Percentiles rank a stretch among this genome's conserved stretches.
phyloP scores from a whole-genome alignment of 2,329 filamentous ascomycete species.

The Lanzia echinophila region DNA sequence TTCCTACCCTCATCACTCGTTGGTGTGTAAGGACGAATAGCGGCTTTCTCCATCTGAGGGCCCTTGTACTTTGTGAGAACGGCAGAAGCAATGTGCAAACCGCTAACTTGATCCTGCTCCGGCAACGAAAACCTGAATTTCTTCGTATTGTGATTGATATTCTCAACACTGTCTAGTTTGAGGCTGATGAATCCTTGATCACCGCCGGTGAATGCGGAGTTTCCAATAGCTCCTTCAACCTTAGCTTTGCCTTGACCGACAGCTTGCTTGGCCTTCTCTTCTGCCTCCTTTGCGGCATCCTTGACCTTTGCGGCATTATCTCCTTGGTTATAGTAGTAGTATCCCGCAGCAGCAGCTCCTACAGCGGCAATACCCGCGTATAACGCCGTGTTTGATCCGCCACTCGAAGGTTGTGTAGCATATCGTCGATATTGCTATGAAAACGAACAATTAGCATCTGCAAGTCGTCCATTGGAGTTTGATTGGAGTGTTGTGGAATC shows the following conservation, averaged over 20 bases:
- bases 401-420: constrained; percentile 51
- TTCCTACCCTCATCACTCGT: constrained; percentile 71
- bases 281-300: constrained; percentile 49
- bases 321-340: constrained; percentile 43
- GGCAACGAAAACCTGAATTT: constrained; percentile 81
- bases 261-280: constrained; percentile 45
- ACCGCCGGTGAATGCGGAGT: constrained; percentile 64
- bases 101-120: constrained; percentile 76
- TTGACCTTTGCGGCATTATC: constrained; percentile 46
- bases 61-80: constrained; percentile 89
- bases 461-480: constrained; percentile 7
- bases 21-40: constrained; percentile 89
- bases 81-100: constrained; percentile 75
- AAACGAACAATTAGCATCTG: constrained; percentile 3
- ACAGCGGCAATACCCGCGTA: constrained; percentile 53
- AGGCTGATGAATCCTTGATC: constrained; percentile 85
- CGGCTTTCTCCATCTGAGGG: constrained; percentile 74
- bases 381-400: constrained; percentile 51
- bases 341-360: constrained; percentile 46
- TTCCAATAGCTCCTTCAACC: constrained; percentile 31
- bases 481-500: background rate
- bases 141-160: constrained; percentile 93
- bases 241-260: constrained; percentile 21
- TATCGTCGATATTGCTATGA: constrained; percentile 61
- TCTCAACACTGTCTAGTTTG: constrained; percentile 70